Base-by-base conservation (phyloP, 2,329 filamentous ascomycete genomes). In the Camillea tinctor region DNA sequence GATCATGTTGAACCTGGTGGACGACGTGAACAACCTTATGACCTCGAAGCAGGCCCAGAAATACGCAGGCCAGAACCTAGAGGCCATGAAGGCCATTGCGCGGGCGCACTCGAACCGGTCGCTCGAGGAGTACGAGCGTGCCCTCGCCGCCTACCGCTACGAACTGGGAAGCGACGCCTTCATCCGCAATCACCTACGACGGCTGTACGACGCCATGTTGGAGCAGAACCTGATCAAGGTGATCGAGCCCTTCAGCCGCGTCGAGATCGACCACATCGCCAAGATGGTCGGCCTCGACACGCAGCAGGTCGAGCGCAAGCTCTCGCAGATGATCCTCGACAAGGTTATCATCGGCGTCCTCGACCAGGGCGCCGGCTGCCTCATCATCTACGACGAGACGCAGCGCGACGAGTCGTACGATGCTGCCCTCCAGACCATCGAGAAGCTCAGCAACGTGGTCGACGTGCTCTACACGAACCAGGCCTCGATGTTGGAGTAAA, bases 141-240 rank as follows among this genome's bases (percentile, higher is more conserved):
- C 96, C 2, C 84, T 99, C 44, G 91, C 91, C 55, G 84, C 91
- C 67, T 99, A 96, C 81, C 88, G 93, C 66, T 94, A 92, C 77
- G 93, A 98, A 81, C 88, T 99, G 13, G 94, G 93, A 68, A 91
- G 91, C 76, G 95, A 99, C 74, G 86, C 91, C 62, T 99, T 99
- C 81, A 96, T 99, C 77, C 92, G 94, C 64, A 97, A 95, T 78
- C 95, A 99, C 80, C 88, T 99, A 68, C 92, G 93, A 62, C 90
- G 93, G 55, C 84, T 99, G 55, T 99, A 99, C 80, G 95, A 99
- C 77, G 92, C 93, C 75, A 97, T 99, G 93, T 79, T 99, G 73
- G 95, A 99, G 82, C 95, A 99, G 84, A 99, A 99, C 78, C 85
- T 99, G 50, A 96, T 98, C 85, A 98, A 99, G 83, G 95, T 99